phyloP scores from a whole-genome alignment of 2,329 filamentous ascomycete species.

The Myotisia sp. region DNA sequence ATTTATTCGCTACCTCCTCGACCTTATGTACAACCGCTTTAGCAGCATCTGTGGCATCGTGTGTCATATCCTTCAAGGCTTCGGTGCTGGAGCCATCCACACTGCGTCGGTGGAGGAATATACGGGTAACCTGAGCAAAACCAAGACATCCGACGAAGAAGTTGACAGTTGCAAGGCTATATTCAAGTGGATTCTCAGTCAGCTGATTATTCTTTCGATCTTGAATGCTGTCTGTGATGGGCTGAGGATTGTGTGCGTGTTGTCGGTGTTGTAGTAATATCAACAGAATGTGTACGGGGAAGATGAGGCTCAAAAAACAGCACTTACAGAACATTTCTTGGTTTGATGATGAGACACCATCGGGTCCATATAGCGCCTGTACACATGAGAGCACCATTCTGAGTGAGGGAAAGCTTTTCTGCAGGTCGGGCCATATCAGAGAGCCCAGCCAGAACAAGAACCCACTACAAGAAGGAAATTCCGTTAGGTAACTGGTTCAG shows the following conservation, averaged over 20 bases:
- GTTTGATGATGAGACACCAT: constrained; percentile 96
- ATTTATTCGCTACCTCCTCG: constrained; percentile 25
- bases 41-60: constrained; percentile 23
- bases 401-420: constrained; percentile 81
- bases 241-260: no score
- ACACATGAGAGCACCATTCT: constrained; percentile 77
- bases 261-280: no score
- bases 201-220: no score
- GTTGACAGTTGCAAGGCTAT: constrained; percentile 85
- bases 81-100: constrained; percentile 37
- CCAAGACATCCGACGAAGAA: constrained; percentile 92
- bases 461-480: constrained; percentile 55
- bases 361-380: constrained; percentile 96
- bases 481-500: no score
- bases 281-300: not conserved
- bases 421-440: constrained; percentile 83
- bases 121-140: constrained; percentile 65
- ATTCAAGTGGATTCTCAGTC: no score
- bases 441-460: constrained; percentile 78
- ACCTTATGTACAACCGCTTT: constrained; percentile 21
- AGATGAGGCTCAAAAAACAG: not conserved
- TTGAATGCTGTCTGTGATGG: not conserved
- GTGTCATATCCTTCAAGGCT: constrained; percentile 26
- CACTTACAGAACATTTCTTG: constrained; percentile 72
- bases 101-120: constrained; percentile 43